phyloP scores from a whole-genome alignment of 805 yeast genomes.

The Pichia paraexigua region DNA sequence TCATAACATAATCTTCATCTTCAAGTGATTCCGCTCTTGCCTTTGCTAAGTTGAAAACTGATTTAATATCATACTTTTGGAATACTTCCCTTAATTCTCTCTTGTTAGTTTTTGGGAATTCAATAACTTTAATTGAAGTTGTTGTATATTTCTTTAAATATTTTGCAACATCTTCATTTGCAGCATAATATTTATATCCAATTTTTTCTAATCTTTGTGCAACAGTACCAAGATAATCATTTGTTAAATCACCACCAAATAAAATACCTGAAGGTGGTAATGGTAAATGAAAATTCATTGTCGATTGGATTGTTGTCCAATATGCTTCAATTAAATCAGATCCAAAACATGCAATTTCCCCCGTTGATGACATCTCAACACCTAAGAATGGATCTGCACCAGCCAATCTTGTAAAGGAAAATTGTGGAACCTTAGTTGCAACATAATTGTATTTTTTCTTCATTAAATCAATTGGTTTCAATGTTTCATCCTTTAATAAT shows the following conservation, averaged over 20 bases:
- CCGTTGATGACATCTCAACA: conserved; percentile 99
- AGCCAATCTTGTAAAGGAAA: conserved; percentile 95
- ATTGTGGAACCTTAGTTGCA: conserved; percentile 97
- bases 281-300: conserved; percentile 95
- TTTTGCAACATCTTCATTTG: conserved; percentile 61
- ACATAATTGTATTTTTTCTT: conserved; percentile 65
- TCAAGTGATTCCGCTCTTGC: conserved; percentile 78
- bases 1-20: conserved; percentile 94
- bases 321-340: conserved; percentile 78
- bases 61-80: conserved; percentile 74
- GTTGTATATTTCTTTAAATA: conserved; percentile 52
- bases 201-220: conserved; percentile 61
- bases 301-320: conserved; percentile 95
- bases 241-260: conserved; percentile 87
- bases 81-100: conserved; percentile 89
- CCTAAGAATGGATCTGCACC: conserved; percentile 99
- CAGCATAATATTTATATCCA: conserved; percentile 77
- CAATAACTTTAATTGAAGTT: conserved; percentile 54
- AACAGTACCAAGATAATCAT: conserved; percentile 63
- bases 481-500: conserved; percentile 63
- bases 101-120: conserved; percentile 90
- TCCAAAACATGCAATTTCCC: conserved; percentile 98
- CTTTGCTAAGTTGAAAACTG: conserved; percentile 87
- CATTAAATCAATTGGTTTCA: conserved; percentile 82
- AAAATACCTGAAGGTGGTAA: conserved; percentile 82